Evolutionary conservation across 257 asterid species (phyloP), one percentile per base, ranked within the genome.

Genomic region (Vinca minor): DNA sequence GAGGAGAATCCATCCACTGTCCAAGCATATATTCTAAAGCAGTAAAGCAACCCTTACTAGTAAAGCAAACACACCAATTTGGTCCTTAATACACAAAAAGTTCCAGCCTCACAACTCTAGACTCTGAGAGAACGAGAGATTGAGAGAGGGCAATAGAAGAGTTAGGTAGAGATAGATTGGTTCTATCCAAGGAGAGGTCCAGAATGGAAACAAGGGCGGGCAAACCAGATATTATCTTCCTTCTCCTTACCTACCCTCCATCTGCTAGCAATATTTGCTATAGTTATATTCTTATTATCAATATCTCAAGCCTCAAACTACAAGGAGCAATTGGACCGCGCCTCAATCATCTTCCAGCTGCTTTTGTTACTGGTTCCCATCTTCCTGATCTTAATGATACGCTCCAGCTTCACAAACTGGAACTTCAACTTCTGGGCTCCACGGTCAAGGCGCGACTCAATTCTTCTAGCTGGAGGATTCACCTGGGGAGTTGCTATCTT

Each of bases 21-120:
- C 89, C 70, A 84, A 72, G 89, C 65, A 87, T 81, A 84, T 84
- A 81, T 87, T 57, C 89, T 71, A 69, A 68, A 76, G 73, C 74
- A 55, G 39, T 32, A 21, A 36, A 38, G 21, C 46, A 59, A 66
- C 72, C 25, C 74, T 77, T 48, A 52, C 45, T 50, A 52, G 64
- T 59, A 71, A 77, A 81, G 81, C 68, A 55, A 29, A 54, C 64
- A 26, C 46, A 29, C 58, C 48, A 45, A 46, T 68, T 53, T 59
- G 10, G 25, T 61, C 21, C 54, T 67, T 60, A 48, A 44, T 64
- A 32, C 73, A 65, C 65, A 72, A 38, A n/a, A n/a, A n/a, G 32
- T 11, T 47, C 57, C 67, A 25, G 7, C 20, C 28, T 12, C 8
- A 14, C 11, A 46, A 55, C 1, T 17, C 50, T n/a, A 7, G 48